These are phyloP conservation scores for Colletotrichum plurivorum DNA, from an alignment of 2,329 filamentous ascomycete genomes.

Conservation along the genomic window DNA sequence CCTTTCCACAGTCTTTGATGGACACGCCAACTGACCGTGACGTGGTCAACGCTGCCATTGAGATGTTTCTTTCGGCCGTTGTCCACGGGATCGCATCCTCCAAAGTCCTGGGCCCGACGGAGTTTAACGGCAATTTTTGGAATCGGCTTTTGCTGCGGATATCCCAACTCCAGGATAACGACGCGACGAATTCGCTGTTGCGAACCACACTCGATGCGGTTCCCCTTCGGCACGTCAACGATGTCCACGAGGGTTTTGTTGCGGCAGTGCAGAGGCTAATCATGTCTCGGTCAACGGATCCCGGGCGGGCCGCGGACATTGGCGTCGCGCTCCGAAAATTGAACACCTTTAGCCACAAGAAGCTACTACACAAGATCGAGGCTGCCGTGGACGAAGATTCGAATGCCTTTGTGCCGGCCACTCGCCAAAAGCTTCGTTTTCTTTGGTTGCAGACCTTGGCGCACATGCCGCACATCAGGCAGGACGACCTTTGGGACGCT, in stretches of 20 bases:
- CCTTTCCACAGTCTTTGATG: conserved; percentile 30
- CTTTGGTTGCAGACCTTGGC: conserved; percentile 42
- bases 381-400: conserved; percentile 16
- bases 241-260: conserved; percentile 29
- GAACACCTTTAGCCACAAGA: conserved; percentile 11
- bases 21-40: conserved; percentile 7
- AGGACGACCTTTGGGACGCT: conserved; percentile 40
- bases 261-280: conserved; percentile 35
- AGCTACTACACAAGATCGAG: conserved; percentile 25
- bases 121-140: conserved; percentile 23
- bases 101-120: conserved; percentile 20
- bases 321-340: conserved; percentile 26
- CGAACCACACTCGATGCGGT: conserved; percentile 24
- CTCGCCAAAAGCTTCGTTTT: conserved; percentile 24
- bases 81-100: conserved; percentile 36
- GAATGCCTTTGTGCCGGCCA: conserved; percentile 5
- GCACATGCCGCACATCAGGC: conserved; percentile 38
- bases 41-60: conserved; percentile 7
- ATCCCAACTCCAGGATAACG: conserved; percentile 19
- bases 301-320: conserved; percentile 34
- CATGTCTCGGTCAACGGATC: conserved; percentile 1
- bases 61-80: conserved; percentile 37
- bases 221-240: conserved; percentile 9
- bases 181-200: conserved; percentile 15
- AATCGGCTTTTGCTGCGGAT: conserved; percentile 20